Percentiles rank a stretch among this genome's conserved stretches.
These are phyloP conservation scores for Ustilago hordei DNA, from an alignment of 1,284 basidiomycete species.

Conservation along the genomic window DNA sequence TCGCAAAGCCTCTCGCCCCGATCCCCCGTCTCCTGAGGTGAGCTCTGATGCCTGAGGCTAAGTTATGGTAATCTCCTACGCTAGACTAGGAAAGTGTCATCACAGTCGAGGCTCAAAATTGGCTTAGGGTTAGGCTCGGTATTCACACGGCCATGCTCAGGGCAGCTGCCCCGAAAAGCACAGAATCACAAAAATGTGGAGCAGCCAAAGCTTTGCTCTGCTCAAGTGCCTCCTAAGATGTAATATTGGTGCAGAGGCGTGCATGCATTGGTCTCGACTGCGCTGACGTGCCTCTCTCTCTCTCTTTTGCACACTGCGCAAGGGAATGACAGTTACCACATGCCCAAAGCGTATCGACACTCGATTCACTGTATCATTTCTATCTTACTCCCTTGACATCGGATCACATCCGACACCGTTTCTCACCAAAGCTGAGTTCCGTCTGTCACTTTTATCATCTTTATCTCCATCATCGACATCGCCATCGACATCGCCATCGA, in stretches of 20 bases:
- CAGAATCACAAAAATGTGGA: conserved; percentile 22
- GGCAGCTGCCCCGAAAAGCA: not conserved
- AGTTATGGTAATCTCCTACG: not conserved
- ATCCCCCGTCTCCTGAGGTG: not conserved
- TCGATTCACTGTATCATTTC: conserved; percentile 5
- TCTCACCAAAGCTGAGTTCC: not conserved
- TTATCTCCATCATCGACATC: no score
- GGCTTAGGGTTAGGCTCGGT: not conserved
- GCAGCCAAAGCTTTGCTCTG: conserved; percentile 18
- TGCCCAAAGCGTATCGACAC: not conserved
- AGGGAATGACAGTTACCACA: not conserved
- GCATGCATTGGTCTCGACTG: conserved; percentile 10
- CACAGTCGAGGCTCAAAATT: not conserved
- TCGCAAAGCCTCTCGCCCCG: not conserved
- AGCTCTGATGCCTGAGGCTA: not conserved
- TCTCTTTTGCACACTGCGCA: conserved; percentile 2
- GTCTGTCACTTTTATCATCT: not conserved
- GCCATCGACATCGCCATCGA: no score
- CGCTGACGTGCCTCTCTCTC: conserved; percentile 15
- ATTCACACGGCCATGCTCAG: not conserved
- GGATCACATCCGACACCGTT: not conserved
- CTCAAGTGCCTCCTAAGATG: conserved; percentile 12
- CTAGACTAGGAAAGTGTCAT: not conserved
- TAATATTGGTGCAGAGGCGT: conserved; percentile 12
- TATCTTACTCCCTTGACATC: not conserved